These are phyloP conservation scores for Cordyceps militaris DNA, from an alignment of 2,329 filamentous ascomycete species.

Conservation along the genomic window DNA sequence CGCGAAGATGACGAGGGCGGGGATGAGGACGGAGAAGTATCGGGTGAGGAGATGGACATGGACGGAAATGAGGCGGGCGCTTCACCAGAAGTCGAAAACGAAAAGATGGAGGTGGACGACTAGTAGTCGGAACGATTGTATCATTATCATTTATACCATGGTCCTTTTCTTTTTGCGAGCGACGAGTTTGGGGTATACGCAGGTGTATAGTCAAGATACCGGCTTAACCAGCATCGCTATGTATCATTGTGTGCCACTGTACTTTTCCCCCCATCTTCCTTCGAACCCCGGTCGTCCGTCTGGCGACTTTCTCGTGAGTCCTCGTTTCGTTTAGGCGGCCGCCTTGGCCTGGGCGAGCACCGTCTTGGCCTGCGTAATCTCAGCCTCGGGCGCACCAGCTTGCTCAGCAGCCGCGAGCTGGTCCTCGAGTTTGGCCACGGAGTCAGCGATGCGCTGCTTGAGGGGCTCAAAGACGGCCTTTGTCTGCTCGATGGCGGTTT, in stretches of 20 bases:
- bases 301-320: too few species aligned
- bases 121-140: slow-evolving; percentile 17
- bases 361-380: slow-evolving; percentile 50
- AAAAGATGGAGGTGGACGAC: slow-evolving; percentile 58
- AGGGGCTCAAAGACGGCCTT: slow-evolving; percentile 72
- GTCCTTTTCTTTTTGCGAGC: neutral
- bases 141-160: neutral
- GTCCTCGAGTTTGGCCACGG: slow-evolving; percentile 66
- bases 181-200: neutral
- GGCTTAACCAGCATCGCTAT: slow-evolving; percentile 1
- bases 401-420: slow-evolving; percentile 60
- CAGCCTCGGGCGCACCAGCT: slow-evolving; percentile 37
- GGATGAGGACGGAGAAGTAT: slow-evolving; percentile 52
- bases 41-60: slow-evolving; percentile 24
- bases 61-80: neutral
- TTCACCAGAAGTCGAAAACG: slow-evolving; percentile 34
- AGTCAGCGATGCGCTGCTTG: slow-evolving; percentile 61
- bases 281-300: too few species aligned
- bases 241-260: neutral
- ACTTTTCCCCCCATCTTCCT: neutral
- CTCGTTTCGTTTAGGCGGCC: neutral
- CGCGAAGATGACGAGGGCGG: slow-evolving; percentile 36
- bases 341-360: slow-evolving; percentile 44
- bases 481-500: slow-evolving; percentile 78
- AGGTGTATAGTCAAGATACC: slow-evolving; percentile 18